A percentile compares a stretch with the other conserved stretches of the same genome.
These are phyloP conservation scores for Imleria badia DNA, from an alignment of 768 basidiomycete species.

Conservation along the genomic window DNA sequence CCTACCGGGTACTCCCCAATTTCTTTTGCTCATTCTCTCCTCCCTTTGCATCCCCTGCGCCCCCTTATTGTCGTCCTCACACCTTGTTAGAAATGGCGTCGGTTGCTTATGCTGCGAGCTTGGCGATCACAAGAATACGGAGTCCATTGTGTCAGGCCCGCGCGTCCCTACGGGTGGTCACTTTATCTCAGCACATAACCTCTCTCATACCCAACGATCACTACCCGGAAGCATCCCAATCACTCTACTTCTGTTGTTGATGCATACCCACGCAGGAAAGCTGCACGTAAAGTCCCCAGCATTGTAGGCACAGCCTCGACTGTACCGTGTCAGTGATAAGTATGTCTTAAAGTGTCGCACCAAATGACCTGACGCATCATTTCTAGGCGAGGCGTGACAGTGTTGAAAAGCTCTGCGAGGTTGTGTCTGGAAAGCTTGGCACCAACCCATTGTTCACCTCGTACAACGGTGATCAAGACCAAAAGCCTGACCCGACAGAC, in stretches of 20 bases:
- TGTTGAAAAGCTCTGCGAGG: conserved; percentile 85
- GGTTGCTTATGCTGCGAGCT: too few species aligned
- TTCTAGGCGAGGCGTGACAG: conserved; percentile 96
- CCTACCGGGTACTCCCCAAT: too few species aligned
- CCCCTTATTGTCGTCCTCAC: too few species aligned
- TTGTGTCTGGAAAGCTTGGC: conserved; percentile 86
- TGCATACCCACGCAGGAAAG: conserved; percentile 48
- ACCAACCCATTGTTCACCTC: conserved; percentile 93
- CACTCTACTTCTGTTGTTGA: conserved; percentile 95
- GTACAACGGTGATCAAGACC: conserved; percentile 46
- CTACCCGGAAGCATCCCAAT: conserved; percentile 88
- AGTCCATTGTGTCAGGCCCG: conserved; percentile 86
- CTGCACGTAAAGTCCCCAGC: conserved; percentile 42
- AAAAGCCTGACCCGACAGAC: conserved; percentile 76
- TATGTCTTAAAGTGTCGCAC: conserved; percentile 99
- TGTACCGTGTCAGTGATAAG: conserved; percentile 83
- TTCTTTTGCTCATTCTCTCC: too few species aligned
- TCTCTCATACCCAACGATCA: conserved; percentile 63
- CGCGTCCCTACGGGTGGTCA: conserved; percentile 64
- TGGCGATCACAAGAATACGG: conserved; percentile 80
- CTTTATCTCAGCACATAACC: conserved; percentile 55
- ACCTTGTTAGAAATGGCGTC: too few species aligned
- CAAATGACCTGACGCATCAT: conserved; percentile 91
- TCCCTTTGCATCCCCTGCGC: too few species aligned
- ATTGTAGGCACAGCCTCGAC: conserved; percentile 41